Conservation (phyloP, 768 basidiomycete species). For the Kwoniella mangroviensis region DNA sequence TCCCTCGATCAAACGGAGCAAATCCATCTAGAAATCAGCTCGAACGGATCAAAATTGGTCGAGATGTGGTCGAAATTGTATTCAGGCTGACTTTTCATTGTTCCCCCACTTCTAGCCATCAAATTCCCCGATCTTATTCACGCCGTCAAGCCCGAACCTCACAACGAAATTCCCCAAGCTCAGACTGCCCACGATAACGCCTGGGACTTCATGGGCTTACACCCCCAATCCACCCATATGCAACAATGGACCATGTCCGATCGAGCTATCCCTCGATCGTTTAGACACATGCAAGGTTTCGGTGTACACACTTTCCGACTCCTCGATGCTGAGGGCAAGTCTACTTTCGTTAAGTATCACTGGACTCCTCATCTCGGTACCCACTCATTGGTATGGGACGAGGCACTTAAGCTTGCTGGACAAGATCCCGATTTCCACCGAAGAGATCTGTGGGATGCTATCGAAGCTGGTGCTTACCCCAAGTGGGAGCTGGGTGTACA, state of each 20-base stretch:
- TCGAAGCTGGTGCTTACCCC: constrained; percentile 70
- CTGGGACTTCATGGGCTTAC: constrained; percentile 79
- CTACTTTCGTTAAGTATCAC: constrained; percentile 87
- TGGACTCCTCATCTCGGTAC: constrained; percentile 83
- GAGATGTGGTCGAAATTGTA: constrained; percentile 1
- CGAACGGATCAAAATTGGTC: background rate
- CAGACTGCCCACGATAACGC: constrained; percentile 74
- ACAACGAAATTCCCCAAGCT: constrained; percentile 68
- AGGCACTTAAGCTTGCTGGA: constrained; percentile 73
- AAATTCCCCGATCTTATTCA: constrained; percentile 87
- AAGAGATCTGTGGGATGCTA: constrained; percentile 83
- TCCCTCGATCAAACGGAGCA: background rate
- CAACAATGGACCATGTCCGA: constrained; percentile 81
- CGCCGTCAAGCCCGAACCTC: constrained; percentile 85
- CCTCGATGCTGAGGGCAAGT: constrained; percentile 68
- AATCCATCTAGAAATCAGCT: background rate
- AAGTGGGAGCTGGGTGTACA: constrained; percentile 83
- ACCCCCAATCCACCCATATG: constrained; percentile 63
- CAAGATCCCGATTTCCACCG: constrained; percentile 92
- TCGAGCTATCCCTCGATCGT: constrained; percentile 81
- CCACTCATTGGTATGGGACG: constrained; percentile 85
- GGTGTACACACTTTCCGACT: constrained; percentile 78
- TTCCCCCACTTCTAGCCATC: constrained; percentile 64
- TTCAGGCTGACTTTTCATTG: constrained; percentile 7
- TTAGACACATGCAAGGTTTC: constrained; percentile 85